Evolutionary conservation across 192 early-diverging fungal species (phyloP).

Genomic region (Thoreauomyces humboldtii): DNA sequence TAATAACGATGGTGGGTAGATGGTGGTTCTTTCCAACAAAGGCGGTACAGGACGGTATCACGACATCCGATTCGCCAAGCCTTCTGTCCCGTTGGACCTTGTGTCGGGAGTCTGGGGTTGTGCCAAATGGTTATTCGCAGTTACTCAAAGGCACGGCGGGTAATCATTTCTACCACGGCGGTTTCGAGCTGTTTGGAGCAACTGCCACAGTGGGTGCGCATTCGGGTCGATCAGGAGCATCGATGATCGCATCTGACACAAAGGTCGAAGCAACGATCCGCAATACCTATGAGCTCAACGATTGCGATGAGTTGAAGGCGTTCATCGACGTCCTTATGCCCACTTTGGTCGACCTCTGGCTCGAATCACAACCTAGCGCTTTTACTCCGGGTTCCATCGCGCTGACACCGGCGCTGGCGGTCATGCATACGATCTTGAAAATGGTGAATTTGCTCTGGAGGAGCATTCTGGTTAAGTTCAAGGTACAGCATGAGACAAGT

Average conservation of each 20-base stretch:
- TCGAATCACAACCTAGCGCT: constrained; percentile 68
- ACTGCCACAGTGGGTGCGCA: constrained; percentile 20
- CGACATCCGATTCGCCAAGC: too few relatives aligned
- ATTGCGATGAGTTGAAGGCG: constrained; percentile 26
- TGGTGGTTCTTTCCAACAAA: constrained; percentile 45
- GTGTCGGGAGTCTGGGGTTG: background rate
- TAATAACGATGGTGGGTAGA: background rate
- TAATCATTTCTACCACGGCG: too few relatives aligned
- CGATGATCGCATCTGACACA: constrained; percentile 9
- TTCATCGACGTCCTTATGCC: constrained; percentile 55
- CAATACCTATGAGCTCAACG: constrained; percentile 23
- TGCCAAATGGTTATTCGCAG: background rate
- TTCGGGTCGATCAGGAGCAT: constrained; percentile 36
- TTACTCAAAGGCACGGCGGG: too few relatives aligned
- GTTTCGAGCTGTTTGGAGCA: constrained; percentile 25
- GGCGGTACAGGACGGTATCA: background rate
- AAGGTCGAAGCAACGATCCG: constrained; percentile 7
- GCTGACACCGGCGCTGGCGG: constrained; percentile 57
- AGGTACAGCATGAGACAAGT: too few relatives aligned
- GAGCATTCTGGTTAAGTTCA: constrained; percentile 28
- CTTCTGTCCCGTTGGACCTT: too few relatives aligned
- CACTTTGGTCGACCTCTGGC: constrained; percentile 72
- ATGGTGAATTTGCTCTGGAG: constrained; percentile 74
- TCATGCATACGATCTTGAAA: constrained; percentile 60
- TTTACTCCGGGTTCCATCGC: constrained; percentile 54